Evolutionary conservation across 495 filamentous ascomycete species (phyloP).

Genomic region (Penicillium tannophilum): DNA sequence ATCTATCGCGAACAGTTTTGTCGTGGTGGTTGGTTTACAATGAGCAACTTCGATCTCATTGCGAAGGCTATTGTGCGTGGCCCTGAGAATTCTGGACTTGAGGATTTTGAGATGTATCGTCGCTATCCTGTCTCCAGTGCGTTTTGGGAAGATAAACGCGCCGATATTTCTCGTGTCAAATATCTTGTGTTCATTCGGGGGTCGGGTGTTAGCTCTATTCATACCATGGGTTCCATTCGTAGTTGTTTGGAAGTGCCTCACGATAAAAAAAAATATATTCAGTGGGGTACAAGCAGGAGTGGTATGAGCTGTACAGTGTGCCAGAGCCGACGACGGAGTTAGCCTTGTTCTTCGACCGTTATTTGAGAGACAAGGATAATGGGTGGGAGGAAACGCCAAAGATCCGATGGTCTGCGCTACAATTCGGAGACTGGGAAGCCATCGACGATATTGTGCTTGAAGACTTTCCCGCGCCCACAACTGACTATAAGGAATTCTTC

Average conservation of each 20-base stretch:
- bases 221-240: slow-evolving; percentile 39
- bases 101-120: slow-evolving; percentile 37
- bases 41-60: slow-evolving; percentile 28
- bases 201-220: slow-evolving; percentile 32
- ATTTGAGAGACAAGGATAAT: slow-evolving; percentile 39
- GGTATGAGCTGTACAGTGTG: slow-evolving; percentile 40
- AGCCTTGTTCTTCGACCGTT: slow-evolving; percentile 39
- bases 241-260: slow-evolving; percentile 30
- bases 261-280: slow-evolving; percentile 24
- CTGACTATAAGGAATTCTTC: slow-evolving; percentile 21
- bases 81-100: slow-evolving; percentile 22
- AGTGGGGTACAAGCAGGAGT: slow-evolving; percentile 40
- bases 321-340: slow-evolving; percentile 28
- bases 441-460: slow-evolving; percentile 27
- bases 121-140: slow-evolving; percentile 20
- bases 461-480: slow-evolving; percentile 37
- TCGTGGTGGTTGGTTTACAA: slow-evolving; percentile 33
- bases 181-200: slow-evolving; percentile 28
- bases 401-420: slow-evolving; percentile 33
- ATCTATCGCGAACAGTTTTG: slow-evolving; percentile 43
- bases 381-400: slow-evolving; percentile 44
- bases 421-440: slow-evolving; percentile 27
- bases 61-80: slow-evolving; percentile 28
- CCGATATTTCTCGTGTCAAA: slow-evolving; percentile 17
- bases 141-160: slow-evolving; percentile 34